Evolutionary conservation across 2,329 filamentous ascomycete genomes (phyloP).

Genomic region (Lachnellula subtilissima): DNA sequence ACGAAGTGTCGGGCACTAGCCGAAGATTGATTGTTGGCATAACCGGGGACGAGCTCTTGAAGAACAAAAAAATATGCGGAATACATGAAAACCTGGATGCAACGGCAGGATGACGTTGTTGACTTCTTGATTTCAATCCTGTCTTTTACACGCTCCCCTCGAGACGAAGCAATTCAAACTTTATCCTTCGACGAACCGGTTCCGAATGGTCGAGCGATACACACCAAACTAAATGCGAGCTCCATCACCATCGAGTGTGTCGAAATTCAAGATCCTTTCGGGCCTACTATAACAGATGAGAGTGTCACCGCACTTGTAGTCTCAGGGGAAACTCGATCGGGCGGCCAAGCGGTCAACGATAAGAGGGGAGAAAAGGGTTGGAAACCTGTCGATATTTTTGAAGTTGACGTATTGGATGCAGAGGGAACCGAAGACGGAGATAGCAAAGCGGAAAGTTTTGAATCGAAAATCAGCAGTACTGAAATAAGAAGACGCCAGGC

Average conservation of each 20-base stretch:
- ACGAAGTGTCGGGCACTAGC: conserved; percentile 31
- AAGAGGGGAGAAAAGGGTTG: conserved; percentile 72
- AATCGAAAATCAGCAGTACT: conserved; percentile 86
- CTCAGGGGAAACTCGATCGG: conserved; percentile 79
- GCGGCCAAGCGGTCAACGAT: conserved; percentile 82
- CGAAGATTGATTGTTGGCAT: conserved; percentile 75
- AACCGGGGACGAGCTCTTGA: conserved; percentile 79
- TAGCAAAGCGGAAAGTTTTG: conserved; percentile 57
- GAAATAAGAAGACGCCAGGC: conserved; percentile 60
- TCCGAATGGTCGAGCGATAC: conserved; percentile 46
- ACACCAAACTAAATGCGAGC: conserved; percentile 54
- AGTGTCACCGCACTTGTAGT: conserved; percentile 76
- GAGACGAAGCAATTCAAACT: conserved; percentile 33
- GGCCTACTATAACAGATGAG: conserved; percentile 81
- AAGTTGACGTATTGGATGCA: conserved; percentile 81
- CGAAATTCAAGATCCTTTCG: conserved; percentile 81
- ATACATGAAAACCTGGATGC: conserved; percentile 74
- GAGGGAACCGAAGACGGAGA: conserved; percentile 45
- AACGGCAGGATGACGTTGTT: conserved; percentile 64
- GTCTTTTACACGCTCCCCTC: conserved; percentile 36
- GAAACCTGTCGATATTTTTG: conserved; percentile 71
- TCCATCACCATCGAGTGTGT: conserved; percentile 69
- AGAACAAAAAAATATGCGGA: conserved; percentile 83
- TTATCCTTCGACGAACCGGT: conserved; percentile 16
- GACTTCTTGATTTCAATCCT: conserved; percentile 67